These are phyloP conservation scores for Larix kaempferi DNA, from an alignment of 75 land plant species.

Conservation along the genomic window DNA sequence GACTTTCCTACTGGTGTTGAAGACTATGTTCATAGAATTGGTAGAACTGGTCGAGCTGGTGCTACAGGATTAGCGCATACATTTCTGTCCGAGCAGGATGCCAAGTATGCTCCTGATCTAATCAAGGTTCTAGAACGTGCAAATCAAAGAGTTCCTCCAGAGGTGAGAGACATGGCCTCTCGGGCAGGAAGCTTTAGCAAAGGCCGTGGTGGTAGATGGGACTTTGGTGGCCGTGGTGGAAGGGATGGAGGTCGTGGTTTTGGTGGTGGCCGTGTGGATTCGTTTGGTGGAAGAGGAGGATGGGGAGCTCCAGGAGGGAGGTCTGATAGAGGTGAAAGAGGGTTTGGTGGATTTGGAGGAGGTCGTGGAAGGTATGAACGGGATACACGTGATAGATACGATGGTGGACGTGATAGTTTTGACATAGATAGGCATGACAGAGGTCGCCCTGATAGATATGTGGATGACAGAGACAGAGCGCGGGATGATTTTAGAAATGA, in stretches of 20 bases:
- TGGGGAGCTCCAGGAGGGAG: constrained; percentile 21
- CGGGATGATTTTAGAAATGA: constrained; percentile 12
- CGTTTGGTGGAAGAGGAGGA: constrained; percentile 23
- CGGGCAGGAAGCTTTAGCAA: constrained; percentile 45
- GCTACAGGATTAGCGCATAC: constrained; percentile 84
- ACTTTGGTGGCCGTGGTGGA: constrained; percentile 33
- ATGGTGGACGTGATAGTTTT: constrained; percentile 9
- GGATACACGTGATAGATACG: constrained; percentile 7
- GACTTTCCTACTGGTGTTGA: constrained; percentile 95
- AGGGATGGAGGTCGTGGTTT: constrained; percentile 23
- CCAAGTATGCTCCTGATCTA: constrained; percentile 85
- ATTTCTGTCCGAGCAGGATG: constrained; percentile 83
- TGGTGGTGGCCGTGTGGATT: constrained; percentile 24
- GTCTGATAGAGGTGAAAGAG: constrained; percentile 9
- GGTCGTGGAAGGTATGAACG: constrained; percentile 12
- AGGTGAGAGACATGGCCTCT: constrained; percentile 63
- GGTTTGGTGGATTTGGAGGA: constrained; percentile 12
- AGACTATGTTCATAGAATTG: constrained; percentile 95
- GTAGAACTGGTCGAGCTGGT: constrained; percentile 91
- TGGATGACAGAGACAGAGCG: constrained; percentile 22
- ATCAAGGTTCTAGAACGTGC: constrained; percentile 87
- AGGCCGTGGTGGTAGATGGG: constrained; percentile 36
- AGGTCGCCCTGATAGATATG: constrained; percentile 9
- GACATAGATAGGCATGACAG: constrained; percentile 15
- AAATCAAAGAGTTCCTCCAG: constrained; percentile 69